A percentile compares a stretch with the other conserved stretches of the same genome.
Evolutionary conservation across 768 basidiomycete species (phyloP).

Genomic region (Saitozyma sp.): DNA sequence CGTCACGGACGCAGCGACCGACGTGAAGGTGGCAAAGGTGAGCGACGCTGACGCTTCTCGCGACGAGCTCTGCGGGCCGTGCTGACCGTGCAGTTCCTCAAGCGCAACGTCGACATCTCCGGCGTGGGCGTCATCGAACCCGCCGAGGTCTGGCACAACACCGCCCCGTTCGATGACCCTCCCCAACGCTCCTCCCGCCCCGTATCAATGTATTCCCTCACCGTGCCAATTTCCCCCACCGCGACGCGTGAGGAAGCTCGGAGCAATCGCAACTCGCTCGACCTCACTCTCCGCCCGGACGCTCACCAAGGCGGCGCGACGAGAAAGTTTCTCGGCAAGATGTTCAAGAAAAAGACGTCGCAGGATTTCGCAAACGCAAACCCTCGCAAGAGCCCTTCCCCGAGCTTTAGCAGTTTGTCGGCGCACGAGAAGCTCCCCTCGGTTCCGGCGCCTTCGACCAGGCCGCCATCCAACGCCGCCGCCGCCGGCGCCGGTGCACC

Average conservation of each 20-base stretch:
- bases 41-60: conserved; percentile 8
- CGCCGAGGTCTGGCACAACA: conserved; percentile 37
- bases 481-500: conserved; percentile 2
- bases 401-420: too few species aligned
- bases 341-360: conserved; percentile 44
- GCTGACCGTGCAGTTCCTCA: conserved; percentile 35
- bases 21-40: conserved; percentile 51
- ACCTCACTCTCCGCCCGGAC: conserved; percentile 30
- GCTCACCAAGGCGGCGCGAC: conserved; percentile 34
- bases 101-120: conserved; percentile 43
- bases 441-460: too few species aligned
- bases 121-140: conserved; percentile 48
- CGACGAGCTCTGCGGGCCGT: neutral
- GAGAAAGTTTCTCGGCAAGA: conserved; percentile 46
- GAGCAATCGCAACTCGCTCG: conserved; percentile 19
- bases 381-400: too few species aligned
- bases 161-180: conserved; percentile 9
- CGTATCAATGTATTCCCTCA: conserved; percentile 31
- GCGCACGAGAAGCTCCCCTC: too few species aligned
- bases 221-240: conserved; percentile 32
- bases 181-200: conserved; percentile 17
- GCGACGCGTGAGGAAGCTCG: conserved; percentile 21
- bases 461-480: neutral
- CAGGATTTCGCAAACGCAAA: conserved; percentile 3
- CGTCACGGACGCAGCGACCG: conserved; percentile 51